Conservation (phyloP, 2,329 filamentous ascomycete species). For the Pestalotiopsis sp. region DNA sequence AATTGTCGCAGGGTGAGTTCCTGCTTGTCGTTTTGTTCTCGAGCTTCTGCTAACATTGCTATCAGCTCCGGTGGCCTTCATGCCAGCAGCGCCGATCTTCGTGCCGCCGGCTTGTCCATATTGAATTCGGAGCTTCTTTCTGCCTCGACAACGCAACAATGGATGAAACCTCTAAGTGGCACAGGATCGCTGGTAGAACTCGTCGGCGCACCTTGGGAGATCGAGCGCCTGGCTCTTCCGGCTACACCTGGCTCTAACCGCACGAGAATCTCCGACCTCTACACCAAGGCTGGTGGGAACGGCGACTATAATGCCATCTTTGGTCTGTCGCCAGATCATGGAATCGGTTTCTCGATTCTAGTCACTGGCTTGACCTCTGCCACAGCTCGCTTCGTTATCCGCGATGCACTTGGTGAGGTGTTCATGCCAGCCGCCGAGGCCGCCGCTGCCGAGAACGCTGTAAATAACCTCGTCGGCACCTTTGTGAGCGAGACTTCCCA, state of each 20-base stretch:
- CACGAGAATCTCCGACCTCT: background rate
- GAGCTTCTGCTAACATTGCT: background rate
- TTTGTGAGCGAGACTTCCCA: background rate
- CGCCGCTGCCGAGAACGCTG: background rate
- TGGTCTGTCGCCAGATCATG: background rate
- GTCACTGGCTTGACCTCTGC: background rate
- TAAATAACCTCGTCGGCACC: background rate
- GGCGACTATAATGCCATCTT: background rate
- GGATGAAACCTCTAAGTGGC: constrained; percentile 4
- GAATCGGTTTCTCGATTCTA: background rate
- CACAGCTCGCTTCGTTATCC: background rate
- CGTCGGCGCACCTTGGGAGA: constrained; percentile 1
- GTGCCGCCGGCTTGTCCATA: background rate
- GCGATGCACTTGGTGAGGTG: background rate
- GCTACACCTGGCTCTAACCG: background rate
- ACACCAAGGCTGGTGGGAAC: background rate
- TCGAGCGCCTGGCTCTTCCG: background rate
- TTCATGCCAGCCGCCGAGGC: constrained; percentile 3
- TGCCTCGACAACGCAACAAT: background rate
- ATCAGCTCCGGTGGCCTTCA: background rate
- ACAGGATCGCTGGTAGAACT: background rate
- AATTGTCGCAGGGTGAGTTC: background rate
- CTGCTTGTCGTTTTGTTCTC: no score
- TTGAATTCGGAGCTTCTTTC: background rate
- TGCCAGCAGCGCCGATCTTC: background rate